A percentile compares a stretch with the other conserved stretches of the same genome.
These are phyloP conservation scores for Dianthus caryophyllus DNA, from an alignment of 148 eudicot species.

Conservation along the genomic window DNA sequence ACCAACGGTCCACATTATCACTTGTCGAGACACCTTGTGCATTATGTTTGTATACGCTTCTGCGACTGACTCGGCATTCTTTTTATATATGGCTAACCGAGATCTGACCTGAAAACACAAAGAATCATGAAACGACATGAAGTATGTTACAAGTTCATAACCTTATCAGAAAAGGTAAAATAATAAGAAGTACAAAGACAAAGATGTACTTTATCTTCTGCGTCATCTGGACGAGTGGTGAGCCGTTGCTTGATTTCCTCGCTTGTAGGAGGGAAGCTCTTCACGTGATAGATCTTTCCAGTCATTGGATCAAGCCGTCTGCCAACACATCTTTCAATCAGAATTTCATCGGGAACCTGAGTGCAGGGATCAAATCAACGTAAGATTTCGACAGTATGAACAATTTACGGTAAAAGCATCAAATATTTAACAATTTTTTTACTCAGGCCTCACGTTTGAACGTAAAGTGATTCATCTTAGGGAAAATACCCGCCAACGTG, in stretches of 20 bases:
- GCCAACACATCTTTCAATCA: conserved; percentile 93
- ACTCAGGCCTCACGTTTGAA: too few species aligned
- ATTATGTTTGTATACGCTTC: conserved; percentile 53
- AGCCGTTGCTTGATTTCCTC: conserved; percentile 79
- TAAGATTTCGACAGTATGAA: conserved; percentile 25
- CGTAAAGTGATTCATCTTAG: too few species aligned
- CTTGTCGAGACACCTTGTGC: conserved; percentile 49
- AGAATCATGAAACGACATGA: neutral
- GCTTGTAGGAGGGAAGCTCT: conserved; percentile 70
- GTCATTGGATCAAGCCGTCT: conserved; percentile 87
- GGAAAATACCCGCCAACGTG: too few species aligned
- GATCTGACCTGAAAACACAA: conserved; percentile 57
- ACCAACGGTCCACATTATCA: conserved; percentile 4
- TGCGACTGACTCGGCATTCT: conserved; percentile 65
- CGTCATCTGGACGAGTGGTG: conserved; percentile 85
- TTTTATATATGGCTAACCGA: conserved; percentile 75
- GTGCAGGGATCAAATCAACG: conserved; percentile 22
- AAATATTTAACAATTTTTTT: too few species aligned
- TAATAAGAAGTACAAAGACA: neutral
- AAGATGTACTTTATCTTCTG: conserved; percentile 65
- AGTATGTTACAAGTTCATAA: neutral
- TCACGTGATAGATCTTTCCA: conserved; percentile 84
- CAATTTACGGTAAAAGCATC: too few species aligned
- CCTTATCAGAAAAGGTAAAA: neutral
- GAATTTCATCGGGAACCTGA: conserved; percentile 93